Conservation (phyloP, 1,284 basidiomycete genomes). For the Cryptococcus wingfieldii region DNA sequence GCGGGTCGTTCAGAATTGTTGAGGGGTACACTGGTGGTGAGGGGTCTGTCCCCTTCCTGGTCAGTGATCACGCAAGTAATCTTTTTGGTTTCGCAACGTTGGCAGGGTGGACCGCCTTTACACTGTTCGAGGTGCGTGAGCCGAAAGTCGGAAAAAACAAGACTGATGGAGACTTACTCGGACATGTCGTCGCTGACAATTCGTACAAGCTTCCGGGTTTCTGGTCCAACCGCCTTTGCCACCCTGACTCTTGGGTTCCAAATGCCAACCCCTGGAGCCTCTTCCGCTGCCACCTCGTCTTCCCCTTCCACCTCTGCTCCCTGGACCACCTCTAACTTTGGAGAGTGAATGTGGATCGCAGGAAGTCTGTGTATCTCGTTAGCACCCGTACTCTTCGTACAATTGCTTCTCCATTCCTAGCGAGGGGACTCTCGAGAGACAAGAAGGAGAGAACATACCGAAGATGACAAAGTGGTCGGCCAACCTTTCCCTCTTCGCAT, state of each 20-base stretch:
- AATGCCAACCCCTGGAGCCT: no score
- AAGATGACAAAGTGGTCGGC: no score
- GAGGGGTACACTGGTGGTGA: not conserved
- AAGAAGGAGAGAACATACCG: no score
- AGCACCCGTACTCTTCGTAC: no score
- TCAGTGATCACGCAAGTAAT: not conserved
- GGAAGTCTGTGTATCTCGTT: no score
- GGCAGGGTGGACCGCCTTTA: not conserved
- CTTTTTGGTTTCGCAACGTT: not conserved
- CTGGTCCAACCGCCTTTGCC: not conserved
- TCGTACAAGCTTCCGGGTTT: not conserved
- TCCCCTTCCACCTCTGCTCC: no score
- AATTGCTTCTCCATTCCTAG: no score
- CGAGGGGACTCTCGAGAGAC: no score
- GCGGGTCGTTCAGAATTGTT: not conserved
- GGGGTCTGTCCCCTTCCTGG: not conserved
- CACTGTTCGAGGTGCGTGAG: not conserved
- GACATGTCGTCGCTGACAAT: not conserved
- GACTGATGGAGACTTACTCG: not conserved
- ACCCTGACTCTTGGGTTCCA: not conserved
- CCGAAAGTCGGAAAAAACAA: not conserved
- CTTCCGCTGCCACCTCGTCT: no score
- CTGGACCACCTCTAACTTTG: no score
- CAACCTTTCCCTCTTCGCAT: no score
- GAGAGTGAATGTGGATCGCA: no score